Evolutionary conservation across 768 basidiomycete genomes (phyloP).

Genomic region (Lepiota brunneoincarnata): DNA sequence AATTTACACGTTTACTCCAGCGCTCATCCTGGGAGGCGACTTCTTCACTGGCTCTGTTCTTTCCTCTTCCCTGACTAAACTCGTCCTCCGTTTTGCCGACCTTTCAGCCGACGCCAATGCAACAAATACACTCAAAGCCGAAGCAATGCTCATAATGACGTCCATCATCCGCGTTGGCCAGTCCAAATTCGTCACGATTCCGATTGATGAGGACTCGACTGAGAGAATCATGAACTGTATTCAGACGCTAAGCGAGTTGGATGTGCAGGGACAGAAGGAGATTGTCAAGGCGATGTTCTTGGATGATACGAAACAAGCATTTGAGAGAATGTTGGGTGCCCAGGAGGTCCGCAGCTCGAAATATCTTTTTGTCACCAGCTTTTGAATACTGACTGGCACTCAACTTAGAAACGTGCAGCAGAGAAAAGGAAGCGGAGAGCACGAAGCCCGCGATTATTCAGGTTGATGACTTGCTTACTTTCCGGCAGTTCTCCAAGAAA

Average conservation of each 20-base stretch:
- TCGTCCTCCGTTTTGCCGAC: constrained; percentile 78
- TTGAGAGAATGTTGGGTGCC: constrained; percentile 91
- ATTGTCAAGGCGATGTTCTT: constrained; percentile 72
- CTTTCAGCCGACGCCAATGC: constrained; percentile 40
- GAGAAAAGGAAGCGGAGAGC: constrained; percentile 87
- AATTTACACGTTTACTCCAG: constrained; percentile 30
- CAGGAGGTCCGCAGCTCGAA: constrained; percentile 65
- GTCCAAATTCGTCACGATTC: constrained; percentile 88
- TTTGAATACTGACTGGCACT: not conserved
- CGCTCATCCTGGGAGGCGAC: constrained; percentile 90
- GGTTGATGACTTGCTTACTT: constrained; percentile 88
- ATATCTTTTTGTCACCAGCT: not conserved
- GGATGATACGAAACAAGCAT: constrained; percentile 87
- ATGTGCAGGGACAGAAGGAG: constrained; percentile 33
- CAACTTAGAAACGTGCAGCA: constrained; percentile 72
- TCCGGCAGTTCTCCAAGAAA: constrained; percentile 96
- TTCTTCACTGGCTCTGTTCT: constrained; percentile 95
- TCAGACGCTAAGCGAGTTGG: constrained; percentile 83
- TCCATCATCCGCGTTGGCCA: constrained; percentile 96
- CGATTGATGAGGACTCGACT: constrained; percentile 98
- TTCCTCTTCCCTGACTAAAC: constrained; percentile 86
- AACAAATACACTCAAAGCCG: constrained; percentile 78
- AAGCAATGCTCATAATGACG: constrained; percentile 98
- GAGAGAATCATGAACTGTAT: constrained; percentile 97
- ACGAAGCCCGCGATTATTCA: constrained; percentile 70